phyloP scores from a whole-genome alignment of 306 rosid species.

The Styphnolobium japonicum region DNA sequence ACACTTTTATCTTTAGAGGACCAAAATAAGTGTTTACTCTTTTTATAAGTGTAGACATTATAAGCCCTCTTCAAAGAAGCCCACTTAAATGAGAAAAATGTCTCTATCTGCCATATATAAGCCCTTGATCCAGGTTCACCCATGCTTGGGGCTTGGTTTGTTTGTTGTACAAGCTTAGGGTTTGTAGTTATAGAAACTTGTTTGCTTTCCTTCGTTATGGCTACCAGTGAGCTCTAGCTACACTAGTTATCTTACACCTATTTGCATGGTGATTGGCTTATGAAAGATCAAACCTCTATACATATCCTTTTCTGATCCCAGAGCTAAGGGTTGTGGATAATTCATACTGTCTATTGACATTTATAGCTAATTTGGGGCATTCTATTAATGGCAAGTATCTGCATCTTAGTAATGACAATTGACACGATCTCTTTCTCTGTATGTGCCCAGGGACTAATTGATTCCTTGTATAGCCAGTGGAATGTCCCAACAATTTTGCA shows the following conservation, averaged over 20 bases:
- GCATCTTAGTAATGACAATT: conserved; percentile 7
- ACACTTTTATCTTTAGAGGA: no score
- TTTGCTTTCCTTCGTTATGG: neutral
- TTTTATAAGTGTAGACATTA: neutral
- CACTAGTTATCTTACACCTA: neutral
- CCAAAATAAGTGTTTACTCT: no score
- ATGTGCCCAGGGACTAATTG: conserved; percentile 56
- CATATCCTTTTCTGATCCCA: neutral
- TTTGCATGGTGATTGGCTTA: neutral
- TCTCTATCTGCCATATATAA: no score
- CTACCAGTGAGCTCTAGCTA: neutral
- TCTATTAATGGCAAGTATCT: conserved; percentile 6
- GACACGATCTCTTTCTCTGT: conserved; percentile 8
- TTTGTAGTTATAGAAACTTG: no score
- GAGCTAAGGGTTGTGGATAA: neutral
- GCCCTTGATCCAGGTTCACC: no score
- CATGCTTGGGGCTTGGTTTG: no score
- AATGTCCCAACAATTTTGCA: conserved; percentile 82
- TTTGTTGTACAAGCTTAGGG: no score
- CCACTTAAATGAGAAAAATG: no score
- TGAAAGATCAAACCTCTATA: neutral
- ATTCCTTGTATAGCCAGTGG: conserved; percentile 48
- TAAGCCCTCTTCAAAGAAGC: neutral
- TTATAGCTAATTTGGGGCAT: neutral
- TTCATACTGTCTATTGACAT: neutral